phyloP scores from a whole-genome alignment of 768 basidiomycete genomes.

The Suillus subaureus region DNA sequence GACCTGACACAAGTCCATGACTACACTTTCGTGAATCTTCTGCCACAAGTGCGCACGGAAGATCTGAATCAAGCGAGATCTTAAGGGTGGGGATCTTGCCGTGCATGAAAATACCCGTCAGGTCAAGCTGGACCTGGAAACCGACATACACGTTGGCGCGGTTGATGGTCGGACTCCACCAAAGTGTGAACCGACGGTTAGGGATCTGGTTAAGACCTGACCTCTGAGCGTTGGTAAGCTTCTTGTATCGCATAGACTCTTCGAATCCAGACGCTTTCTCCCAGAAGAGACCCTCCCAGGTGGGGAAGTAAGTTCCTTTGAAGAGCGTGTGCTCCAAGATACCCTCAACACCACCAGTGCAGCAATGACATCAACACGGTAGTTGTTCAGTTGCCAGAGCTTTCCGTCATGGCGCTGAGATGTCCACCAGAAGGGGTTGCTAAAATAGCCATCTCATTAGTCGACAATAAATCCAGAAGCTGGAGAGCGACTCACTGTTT shows the following conservation, averaged over 20 bases:
- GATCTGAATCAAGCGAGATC: slow-evolving; percentile 98
- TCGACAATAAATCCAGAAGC: slow-evolving; percentile 15
- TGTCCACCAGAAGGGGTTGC: slow-evolving; percentile 99
- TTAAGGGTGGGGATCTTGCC: slow-evolving; percentile 95
- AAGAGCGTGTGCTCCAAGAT: slow-evolving; percentile 96
- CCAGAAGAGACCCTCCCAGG: slow-evolving; percentile 99
- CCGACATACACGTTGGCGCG: slow-evolving; percentile 99
- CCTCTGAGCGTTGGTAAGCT: slow-evolving; percentile 97
- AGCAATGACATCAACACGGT: slow-evolving; percentile 29
- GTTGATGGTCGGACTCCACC: slow-evolving; percentile 99
- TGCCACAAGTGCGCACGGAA: slow-evolving; percentile 99
- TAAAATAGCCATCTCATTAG: slow-evolving; percentile 26
- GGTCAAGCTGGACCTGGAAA: slow-evolving; percentile 99
- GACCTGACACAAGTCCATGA: slow-evolving; percentile 97
- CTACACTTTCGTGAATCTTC: slow-evolving; percentile 93
- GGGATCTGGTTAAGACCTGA: slow-evolving; percentile 98
- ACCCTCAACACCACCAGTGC: slow-evolving; percentile 84
- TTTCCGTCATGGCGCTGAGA: slow-evolving; percentile 96
- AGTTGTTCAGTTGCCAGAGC: slow-evolving; percentile 96
- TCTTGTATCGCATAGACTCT: slow-evolving; percentile 94
- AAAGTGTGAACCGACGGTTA: slow-evolving; percentile 97
- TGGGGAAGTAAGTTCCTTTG: slow-evolving; percentile 98
- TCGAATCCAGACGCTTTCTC: slow-evolving; percentile 97
- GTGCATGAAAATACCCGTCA: slow-evolving; percentile 98
- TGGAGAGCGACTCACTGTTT: slow-evolving; percentile 65